Percentiles rank a stretch among this genome's conserved stretches.
Conservation (phyloP, 2,329 filamentous ascomycete species). For the Gnomoniopsis smithogilvyi region DNA sequence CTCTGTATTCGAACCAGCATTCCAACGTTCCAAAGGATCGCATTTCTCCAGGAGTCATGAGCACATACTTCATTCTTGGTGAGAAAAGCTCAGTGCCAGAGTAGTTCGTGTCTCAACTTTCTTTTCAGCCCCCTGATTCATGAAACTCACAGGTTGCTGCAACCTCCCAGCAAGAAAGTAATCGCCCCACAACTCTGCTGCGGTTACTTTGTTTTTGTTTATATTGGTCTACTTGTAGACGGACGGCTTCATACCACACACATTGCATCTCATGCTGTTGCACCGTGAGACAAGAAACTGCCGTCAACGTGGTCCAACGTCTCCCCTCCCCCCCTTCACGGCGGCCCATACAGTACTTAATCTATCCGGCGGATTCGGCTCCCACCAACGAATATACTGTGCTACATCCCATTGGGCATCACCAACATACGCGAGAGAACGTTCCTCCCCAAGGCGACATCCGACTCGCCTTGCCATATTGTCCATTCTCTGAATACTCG, state of each 20-base stretch:
- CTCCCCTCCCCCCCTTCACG: neutral
- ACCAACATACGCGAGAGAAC: constrained; percentile 2
- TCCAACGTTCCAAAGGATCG: too few relatives aligned
- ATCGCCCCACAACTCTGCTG: neutral
- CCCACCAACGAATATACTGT: constrained; percentile 1
- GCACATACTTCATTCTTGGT: neutral
- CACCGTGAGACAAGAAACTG: neutral
- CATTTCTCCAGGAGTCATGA: neutral
- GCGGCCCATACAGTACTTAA: neutral
- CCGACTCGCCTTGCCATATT: constrained; percentile 5
- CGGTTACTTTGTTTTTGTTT: neutral
- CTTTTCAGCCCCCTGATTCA: neutral
- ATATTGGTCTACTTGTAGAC: neutral
- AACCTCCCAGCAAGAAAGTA: neutral
- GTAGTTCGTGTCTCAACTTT: neutral
- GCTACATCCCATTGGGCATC: constrained; percentile 1
- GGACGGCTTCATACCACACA: neutral
- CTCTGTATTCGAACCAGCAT: neutral
- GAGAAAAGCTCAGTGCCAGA: neutral
- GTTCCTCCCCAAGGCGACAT: neutral
- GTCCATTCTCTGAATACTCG: constrained; percentile 5
- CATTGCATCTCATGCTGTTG: neutral
- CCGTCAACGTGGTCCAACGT: neutral
- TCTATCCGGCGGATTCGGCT: neutral
- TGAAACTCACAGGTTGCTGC: too few relatives aligned